Conservation (phyloP, 495 filamentous ascomycete species). For the Talaromyces stipitatus region DNA sequence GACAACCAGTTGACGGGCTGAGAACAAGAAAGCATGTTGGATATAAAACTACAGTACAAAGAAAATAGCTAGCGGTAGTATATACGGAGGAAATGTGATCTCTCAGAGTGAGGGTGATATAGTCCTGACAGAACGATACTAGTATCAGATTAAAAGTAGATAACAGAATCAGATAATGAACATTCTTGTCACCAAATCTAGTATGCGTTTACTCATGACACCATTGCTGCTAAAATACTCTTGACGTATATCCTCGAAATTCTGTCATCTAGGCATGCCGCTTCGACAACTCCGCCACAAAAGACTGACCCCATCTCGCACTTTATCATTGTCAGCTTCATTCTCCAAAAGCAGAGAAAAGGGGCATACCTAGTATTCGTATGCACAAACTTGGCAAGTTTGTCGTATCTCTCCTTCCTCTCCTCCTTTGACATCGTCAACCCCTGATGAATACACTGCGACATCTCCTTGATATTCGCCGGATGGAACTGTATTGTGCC, state of each 20-base stretch:
- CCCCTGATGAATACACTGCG: slow-evolving; percentile 75
- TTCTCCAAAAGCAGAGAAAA: neutral
- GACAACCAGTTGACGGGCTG: no score
- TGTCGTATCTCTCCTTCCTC: slow-evolving; percentile 67
- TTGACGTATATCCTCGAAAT: neutral
- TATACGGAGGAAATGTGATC: no score
- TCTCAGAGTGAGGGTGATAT: no score
- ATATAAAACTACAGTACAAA: no score
- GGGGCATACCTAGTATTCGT: slow-evolving; percentile 76
- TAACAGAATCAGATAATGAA: no score
- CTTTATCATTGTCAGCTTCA: slow-evolving; percentile 6
- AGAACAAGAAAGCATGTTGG: no score
- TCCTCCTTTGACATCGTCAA: slow-evolving; percentile 78
- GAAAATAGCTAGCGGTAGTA: no score
- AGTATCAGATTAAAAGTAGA: no score
- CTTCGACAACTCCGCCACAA: slow-evolving; percentile 22
- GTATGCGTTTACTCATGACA: neutral
- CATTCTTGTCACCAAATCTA: no score
- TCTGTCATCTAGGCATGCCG: neutral
- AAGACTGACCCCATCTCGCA: slow-evolving; percentile 31
- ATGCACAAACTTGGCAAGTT: slow-evolving; percentile 75
- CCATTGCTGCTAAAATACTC: neutral
- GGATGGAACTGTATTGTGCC: slow-evolving; percentile 86
- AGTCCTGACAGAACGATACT: no score
- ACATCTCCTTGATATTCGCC: slow-evolving; percentile 82